Conservation (phyloP, 192 early-diverging fungal species). For the Linnemannia zychae region DNA sequence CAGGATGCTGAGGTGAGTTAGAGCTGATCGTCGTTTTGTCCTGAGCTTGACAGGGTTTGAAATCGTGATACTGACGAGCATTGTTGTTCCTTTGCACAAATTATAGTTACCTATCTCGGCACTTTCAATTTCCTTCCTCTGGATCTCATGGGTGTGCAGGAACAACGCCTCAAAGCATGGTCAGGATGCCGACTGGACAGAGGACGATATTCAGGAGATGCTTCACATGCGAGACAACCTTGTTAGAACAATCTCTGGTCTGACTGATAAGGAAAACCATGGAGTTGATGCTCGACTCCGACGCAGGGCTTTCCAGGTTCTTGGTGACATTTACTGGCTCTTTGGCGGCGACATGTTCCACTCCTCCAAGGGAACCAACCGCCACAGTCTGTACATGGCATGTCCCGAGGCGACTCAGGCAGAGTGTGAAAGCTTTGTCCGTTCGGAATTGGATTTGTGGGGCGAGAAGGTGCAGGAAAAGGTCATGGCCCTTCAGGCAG, state of each 20-base stretch:
- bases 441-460: slow-evolving; percentile 46
- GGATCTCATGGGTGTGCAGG: slow-evolving; percentile 54
- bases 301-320: slow-evolving; percentile 57
- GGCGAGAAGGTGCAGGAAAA: slow-evolving; percentile 34
- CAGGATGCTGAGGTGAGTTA: slow-evolving; percentile 43
- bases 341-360: slow-evolving; percentile 66
- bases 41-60: background rate
- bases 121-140: slow-evolving; percentile 43
- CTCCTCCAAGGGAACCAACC: slow-evolving; percentile 10
- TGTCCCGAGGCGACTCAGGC: slow-evolving; percentile 53
- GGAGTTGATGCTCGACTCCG: slow-evolving; percentile 29
- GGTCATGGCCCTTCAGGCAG: slow-evolving; percentile 11
- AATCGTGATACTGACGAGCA: background rate
- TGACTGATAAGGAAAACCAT: slow-evolving; percentile 11
- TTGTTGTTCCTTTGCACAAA: background rate
- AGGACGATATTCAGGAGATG: slow-evolving; percentile 25
- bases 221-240: slow-evolving; percentile 30
- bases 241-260: slow-evolving; percentile 12
- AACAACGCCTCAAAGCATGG: slow-evolving; percentile 24
- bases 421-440: slow-evolving; percentile 55
- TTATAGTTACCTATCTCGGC: slow-evolving; percentile 37
- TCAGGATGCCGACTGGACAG: slow-evolving; percentile 43
- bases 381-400: slow-evolving; percentile 39
- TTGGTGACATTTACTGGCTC: slow-evolving; percentile 65
- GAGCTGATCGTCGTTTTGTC: background rate